Base-by-base conservation (phyloP, 768 basidiomycete species). In the Naganishia friedmannii region DNA sequence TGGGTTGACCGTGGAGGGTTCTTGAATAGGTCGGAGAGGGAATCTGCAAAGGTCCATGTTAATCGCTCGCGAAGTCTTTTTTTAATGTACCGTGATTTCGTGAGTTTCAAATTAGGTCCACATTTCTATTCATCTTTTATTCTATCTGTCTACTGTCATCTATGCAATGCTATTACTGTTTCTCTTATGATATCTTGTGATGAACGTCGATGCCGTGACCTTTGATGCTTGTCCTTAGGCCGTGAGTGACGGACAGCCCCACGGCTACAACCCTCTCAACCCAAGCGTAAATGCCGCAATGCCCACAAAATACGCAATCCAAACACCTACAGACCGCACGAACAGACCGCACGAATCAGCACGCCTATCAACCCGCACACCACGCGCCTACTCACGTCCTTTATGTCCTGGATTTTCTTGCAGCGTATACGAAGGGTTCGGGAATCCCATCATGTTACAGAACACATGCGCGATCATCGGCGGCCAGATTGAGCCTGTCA, bases 401-500 rank as follows among this genome's bases (percentile, higher is more conserved):
- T 85, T 87, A 70, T 83, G 82, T 28, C 81, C 76, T 0, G 88
- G 88, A 74, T 85, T 87, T 67, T 81, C 79, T 48, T 75, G 74
- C 42, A 90, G 75, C 69, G 93, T 91, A 34, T 83, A 80, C 0
- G 73, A 76, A 29, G 89, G 85, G 65, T 88, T 85, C 2, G 95
- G 96, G 32, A 97, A 75, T 0, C 94, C 94, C 91, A 97, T 94
- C 60, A 90, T 79, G 77, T 99, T 99, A 84, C 96, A 98, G 77
- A 93, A 95, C 0, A 90, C 82, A 77, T 99, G 96, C 0, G 92
- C 87, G 10, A 85, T 81, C 67, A 93, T 85, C 1, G 93, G 84
- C 0, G 93, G 89, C 34, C 89, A 80, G 70, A 97, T 82, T 5
- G 92, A 93, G 19, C 79, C 81, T 83, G 71, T 6, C 2, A 12